Base-by-base conservation (phyloP, 345 rosid genomes). In the Xanthoceras sorbifolium region DNA sequence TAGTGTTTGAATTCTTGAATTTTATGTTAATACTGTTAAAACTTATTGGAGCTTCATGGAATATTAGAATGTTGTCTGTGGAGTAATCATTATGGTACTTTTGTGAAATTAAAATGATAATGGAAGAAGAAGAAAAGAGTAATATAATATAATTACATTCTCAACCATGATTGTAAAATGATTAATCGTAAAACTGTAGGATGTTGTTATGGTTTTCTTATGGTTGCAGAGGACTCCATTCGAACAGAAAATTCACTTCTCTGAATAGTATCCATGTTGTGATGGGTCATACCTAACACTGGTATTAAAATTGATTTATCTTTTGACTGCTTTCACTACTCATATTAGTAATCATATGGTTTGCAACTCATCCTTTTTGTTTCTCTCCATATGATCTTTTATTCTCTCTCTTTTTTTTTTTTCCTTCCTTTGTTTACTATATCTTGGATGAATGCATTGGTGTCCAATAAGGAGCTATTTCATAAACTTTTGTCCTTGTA, bases 401-500 rank as follows among this genome's bases (percentile, higher is more conserved):
- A 50, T 38, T 57, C 31, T 4, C 2, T 61, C 38, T 60, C 29
- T 1, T 9, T 29, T 4, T 10, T 2, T 63, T 44, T 18, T 29
- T 7, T 1, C 9, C 38, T 8, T 40, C 38, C 15, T 40, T 60
- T 20, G 12, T 9, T 23, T 29, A 69, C 10, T 48, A 6, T 34
- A 5, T 40, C 20, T 9, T 34, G 48, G 40, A 38, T 59, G 18
- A 44, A 26, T 15, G 50, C 31, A 29, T 22, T 55, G 64, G 25
- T 44, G 7, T 44, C 29, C 77, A 62, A 62, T 31, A 1, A 48
- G 31, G 18, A 31, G 44, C n/a, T n/a, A 48, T 63, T 64, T 64
- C 36, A 62, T 54, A 14, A 10, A 34, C 61, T 29, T n/a, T 65
- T 77, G 22, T 52, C 52, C 62, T 73, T 32, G 74, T 60, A 31